Evolutionary conservation across 352 stramenopile species (phyloP).

Genomic region (Phytopythium vexans): DNA sequence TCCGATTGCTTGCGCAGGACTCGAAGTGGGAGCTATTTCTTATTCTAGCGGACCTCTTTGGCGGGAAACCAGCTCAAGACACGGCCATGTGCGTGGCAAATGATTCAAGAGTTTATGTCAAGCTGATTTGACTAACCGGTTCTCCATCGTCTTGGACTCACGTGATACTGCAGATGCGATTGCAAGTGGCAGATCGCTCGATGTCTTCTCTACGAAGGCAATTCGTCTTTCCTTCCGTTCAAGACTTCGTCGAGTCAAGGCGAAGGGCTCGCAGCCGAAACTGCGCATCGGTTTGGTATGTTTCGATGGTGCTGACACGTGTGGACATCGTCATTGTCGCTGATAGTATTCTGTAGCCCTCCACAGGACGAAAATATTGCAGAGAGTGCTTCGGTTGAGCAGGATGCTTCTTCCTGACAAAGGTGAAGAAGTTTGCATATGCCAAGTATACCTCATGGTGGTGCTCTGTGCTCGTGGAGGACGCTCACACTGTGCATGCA

Average conservation of each 20-base stretch:
- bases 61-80: background rate
- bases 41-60: background rate
- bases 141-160: background rate
- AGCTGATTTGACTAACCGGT: too few relatives aligned
- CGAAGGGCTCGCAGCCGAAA: too few relatives aligned
- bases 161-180: background rate
- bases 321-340: background rate
- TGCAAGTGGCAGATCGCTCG: slow-evolving; percentile 1
- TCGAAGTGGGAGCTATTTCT: slow-evolving; percentile 23
- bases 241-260: too few relatives aligned
- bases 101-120: slow-evolving; percentile 1
- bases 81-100: background rate
- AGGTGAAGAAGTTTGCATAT: background rate
- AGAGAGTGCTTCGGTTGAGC: slow-evolving; percentile 4
- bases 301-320: background rate
- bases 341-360: background rate
- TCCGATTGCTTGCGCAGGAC: slow-evolving; percentile 24
- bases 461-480: too few relatives aligned
- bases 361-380: background rate
- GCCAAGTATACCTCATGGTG: too few relatives aligned
- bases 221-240: slow-evolving; percentile 4
- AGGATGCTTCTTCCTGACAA: background rate
- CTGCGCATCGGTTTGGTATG: slow-evolving; percentile 1
- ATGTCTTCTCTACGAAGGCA: slow-evolving; percentile 1
- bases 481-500: too few relatives aligned